These are phyloP conservation scores for Danielozyma ontarioensis DNA, from an alignment of 805 yeast species.

Conservation along the genomic window DNA sequence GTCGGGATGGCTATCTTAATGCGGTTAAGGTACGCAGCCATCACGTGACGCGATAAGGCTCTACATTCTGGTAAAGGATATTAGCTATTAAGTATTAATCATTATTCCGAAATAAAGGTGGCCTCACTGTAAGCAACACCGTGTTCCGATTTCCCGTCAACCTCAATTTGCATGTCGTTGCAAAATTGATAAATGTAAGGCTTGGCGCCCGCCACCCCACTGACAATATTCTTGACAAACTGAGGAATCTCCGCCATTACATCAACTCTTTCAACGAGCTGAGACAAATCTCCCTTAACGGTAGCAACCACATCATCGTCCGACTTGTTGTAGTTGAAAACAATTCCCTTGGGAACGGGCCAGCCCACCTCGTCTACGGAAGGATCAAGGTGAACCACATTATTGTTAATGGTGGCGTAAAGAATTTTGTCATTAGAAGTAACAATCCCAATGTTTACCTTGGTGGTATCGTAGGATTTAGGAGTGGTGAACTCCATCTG, in stretches of 20 bases:
- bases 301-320: constrained; percentile 42
- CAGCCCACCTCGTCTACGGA: constrained; percentile 80
- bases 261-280: constrained; percentile 84
- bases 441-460: constrained; percentile 74
- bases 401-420: constrained; percentile 60
- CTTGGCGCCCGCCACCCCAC: constrained; percentile 92
- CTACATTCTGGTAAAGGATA: too few species aligned
- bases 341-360: constrained; percentile 74
- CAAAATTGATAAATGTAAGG: constrained; percentile 95
- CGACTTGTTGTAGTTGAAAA: constrained; percentile 45
- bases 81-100: too few species aligned
- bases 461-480: constrained; percentile 75
- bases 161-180: constrained; percentile 51
- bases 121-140: constrained; percentile 76
- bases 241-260: constrained; percentile 96
- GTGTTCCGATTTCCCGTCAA: constrained; percentile 40
- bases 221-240: constrained; percentile 87
- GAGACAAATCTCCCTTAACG: constrained; percentile 55
- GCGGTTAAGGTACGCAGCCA: background rate
- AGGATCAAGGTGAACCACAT: constrained; percentile 50
- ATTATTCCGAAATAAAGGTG: constrained; percentile 59
- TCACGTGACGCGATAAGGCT: too few species aligned
- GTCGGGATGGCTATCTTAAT: too few species aligned
- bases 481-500: constrained; percentile 97
- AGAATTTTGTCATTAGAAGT: constrained; percentile 60